Percentiles rank a stretch among this genome's conserved stretches.
Conservation (phyloP, 805 yeast species). For the Zygoascus flipseniorum region DNA sequence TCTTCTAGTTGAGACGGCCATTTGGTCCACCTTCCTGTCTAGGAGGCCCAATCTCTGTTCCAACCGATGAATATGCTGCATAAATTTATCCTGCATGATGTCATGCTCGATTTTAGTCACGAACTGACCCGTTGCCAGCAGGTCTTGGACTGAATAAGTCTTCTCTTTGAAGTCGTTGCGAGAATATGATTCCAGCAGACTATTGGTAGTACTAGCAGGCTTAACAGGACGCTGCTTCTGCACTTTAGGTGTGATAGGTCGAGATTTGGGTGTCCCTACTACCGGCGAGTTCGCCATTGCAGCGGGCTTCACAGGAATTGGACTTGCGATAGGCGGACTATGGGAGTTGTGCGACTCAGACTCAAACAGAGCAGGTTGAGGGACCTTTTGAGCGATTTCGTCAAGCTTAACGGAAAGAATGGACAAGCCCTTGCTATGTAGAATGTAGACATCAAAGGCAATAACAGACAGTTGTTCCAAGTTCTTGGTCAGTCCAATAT, state of each 20-base stretch:
- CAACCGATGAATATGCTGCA: conserved; percentile 4
- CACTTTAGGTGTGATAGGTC: neutral
- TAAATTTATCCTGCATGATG: conserved; percentile 1
- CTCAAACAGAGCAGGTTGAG: neutral
- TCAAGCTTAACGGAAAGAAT: conserved; percentile 12
- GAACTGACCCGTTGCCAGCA: conserved; percentile 13
- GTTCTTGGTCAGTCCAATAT: conserved; percentile 9
- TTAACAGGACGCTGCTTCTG: neutral
- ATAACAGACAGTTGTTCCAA: conserved; percentile 4
- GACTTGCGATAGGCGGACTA: neutral
- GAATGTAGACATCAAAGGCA: conserved; percentile 14
- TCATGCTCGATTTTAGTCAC: conserved; percentile 9
- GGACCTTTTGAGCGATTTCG: neutral
- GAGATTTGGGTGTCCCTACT: neutral
- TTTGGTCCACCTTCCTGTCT: neutral
- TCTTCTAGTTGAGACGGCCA: neutral
- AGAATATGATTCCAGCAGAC: conserved; percentile 9
- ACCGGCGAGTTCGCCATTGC: neutral
- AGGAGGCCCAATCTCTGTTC: conserved; percentile 6
- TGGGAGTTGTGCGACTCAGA: neutral
- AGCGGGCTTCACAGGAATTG: neutral
- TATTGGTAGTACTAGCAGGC: neutral
- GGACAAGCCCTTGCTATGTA: conserved; percentile 15
- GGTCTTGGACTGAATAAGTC: conserved; percentile 4
- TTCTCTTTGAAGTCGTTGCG: conserved; percentile 8